Percentiles rank a stretch among this genome's conserved stretches.
These are phyloP conservation scores for Penicillium verrucosum DNA, from an alignment of 2,329 filamentous ascomycete genomes.

Conservation along the genomic window DNA sequence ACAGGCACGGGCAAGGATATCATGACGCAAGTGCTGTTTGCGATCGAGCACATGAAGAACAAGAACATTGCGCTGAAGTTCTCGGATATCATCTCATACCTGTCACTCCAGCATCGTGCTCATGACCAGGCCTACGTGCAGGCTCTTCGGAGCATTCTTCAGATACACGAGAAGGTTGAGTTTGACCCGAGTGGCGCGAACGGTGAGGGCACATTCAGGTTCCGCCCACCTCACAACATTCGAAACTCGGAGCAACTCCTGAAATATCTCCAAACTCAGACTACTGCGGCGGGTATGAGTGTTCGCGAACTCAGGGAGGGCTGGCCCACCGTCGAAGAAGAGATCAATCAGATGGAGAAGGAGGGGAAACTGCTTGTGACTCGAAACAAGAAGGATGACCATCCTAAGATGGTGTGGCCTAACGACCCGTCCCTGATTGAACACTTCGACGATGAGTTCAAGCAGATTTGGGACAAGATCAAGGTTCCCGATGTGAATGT, in stretches of 20 bases:
- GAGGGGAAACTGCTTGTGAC: slow-evolving; percentile 80
- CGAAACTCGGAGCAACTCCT: slow-evolving; percentile 73
- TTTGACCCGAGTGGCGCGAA: slow-evolving; percentile 58
- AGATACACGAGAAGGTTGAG: slow-evolving; percentile 61
- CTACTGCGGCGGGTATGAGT: slow-evolving; percentile 72
- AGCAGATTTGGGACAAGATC: slow-evolving; percentile 76
- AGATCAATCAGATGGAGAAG: slow-evolving; percentile 72
- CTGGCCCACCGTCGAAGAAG: slow-evolving; percentile 79
- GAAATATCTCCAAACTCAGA: slow-evolving; percentile 74
- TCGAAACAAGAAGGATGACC: slow-evolving; percentile 87
- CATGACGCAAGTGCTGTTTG: slow-evolving; percentile 83
- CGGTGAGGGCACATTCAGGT: slow-evolving; percentile 73
- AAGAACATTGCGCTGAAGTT: slow-evolving; percentile 68
- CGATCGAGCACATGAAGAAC: slow-evolving; percentile 75
- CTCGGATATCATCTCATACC: slow-evolving; percentile 73
- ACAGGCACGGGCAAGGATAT: slow-evolving; percentile 75
- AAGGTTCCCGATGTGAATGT: slow-evolving; percentile 72
- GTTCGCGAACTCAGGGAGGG: slow-evolving; percentile 95
- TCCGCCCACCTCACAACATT: slow-evolving; percentile 81
- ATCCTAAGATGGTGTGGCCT: slow-evolving; percentile 81
- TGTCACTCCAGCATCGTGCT: slow-evolving; percentile 65
- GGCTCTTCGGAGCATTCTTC: slow-evolving; percentile 65
- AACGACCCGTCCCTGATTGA: slow-evolving; percentile 78
- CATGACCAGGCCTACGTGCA: slow-evolving; percentile 58
- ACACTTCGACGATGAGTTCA: slow-evolving; percentile 76